These are phyloP conservation scores for Globisporangium barbulae DNA, from an alignment of 352 stramenopile genomes.

Conservation along the genomic window DNA sequence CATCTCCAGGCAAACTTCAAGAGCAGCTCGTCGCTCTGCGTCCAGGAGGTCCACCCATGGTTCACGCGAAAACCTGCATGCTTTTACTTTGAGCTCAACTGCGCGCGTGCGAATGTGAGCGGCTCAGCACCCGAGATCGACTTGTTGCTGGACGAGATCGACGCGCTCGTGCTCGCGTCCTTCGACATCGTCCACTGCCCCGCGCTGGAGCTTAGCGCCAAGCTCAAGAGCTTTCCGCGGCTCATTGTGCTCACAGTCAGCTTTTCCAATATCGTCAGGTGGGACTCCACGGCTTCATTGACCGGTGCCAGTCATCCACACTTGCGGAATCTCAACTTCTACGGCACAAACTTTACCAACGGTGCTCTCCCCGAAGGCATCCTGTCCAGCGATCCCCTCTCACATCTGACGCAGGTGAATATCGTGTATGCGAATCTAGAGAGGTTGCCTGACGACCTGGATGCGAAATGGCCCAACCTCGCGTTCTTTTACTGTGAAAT, in stretches of 20 bases:
- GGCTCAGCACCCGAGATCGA: constrained; percentile 17
- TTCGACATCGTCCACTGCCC: constrained; percentile 40
- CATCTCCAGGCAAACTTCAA: constrained; percentile 18
- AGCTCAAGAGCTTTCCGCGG: constrained; percentile 24
- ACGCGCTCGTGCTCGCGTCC: constrained; percentile 19
- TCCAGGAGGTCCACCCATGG: constrained; percentile 32
- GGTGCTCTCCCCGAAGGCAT: constrained; percentile 28
- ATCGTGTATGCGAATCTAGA: constrained; percentile 32
- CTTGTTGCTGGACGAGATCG: constrained; percentile 17
- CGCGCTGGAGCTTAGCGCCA: constrained; percentile 24
- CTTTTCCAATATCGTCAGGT: constrained; percentile 33
- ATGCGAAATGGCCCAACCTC: constrained; percentile 25
- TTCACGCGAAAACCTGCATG: constrained; percentile 23
- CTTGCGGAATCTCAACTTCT: constrained; percentile 26
- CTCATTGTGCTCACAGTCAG: constrained; percentile 38
- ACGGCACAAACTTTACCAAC: constrained; percentile 27
- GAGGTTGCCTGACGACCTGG: constrained; percentile 30
- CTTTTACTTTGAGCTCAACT: constrained; percentile 28
- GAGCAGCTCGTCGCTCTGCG: constrained; percentile 14
- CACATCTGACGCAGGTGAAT: constrained; percentile 18
- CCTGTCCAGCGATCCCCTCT: constrained; percentile 26
- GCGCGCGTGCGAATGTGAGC: constrained; percentile 8
- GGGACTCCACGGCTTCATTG: constrained; percentile 23
- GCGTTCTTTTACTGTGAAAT: constrained; percentile 17
- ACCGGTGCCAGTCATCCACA: constrained; percentile 18